Evolutionary conservation across 179 eudicot species (phyloP).

Genomic region (Amaranthus tricolor): DNA sequence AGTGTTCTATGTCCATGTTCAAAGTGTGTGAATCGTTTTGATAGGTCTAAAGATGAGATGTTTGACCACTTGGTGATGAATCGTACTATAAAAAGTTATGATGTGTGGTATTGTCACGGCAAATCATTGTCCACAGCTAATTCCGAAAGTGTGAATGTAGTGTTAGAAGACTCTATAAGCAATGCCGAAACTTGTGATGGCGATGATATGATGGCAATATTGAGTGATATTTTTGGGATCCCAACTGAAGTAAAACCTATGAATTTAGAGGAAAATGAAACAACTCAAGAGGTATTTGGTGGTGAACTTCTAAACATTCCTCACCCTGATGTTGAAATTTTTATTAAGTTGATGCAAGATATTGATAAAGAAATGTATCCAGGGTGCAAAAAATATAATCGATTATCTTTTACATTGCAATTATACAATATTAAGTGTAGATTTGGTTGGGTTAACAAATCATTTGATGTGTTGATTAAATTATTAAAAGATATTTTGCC

Average conservation of each 20-base stretch:
- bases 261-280: not conserved
- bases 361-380: not conserved
- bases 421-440: conserved; percentile 1
- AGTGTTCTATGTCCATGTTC: conserved; percentile 9
- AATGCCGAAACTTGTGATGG: too few relatives aligned
- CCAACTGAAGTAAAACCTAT: not conserved
- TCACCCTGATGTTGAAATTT: not conserved
- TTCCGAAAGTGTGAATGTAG: too few relatives aligned
- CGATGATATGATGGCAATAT: not conserved
- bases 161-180: too few relatives aligned
- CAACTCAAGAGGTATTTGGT: not conserved
- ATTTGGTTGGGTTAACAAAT: not conserved
- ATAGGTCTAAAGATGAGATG: not conserved
- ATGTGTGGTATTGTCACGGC: not conserved
- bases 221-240: not conserved
- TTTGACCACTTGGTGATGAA: conserved; percentile 1
- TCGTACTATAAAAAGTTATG: not conserved
- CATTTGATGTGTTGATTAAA: conserved; percentile 10
- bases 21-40: conserved; percentile 8
- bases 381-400: not conserved
- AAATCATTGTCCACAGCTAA: not conserved
- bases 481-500: not conserved
- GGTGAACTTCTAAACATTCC: not conserved
- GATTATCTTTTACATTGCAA: not conserved
- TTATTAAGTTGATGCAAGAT: not conserved